phyloP scores from a whole-genome alignment of 2,329 filamentous ascomycete species.

The Aspergillus fumigatiaffinis region DNA sequence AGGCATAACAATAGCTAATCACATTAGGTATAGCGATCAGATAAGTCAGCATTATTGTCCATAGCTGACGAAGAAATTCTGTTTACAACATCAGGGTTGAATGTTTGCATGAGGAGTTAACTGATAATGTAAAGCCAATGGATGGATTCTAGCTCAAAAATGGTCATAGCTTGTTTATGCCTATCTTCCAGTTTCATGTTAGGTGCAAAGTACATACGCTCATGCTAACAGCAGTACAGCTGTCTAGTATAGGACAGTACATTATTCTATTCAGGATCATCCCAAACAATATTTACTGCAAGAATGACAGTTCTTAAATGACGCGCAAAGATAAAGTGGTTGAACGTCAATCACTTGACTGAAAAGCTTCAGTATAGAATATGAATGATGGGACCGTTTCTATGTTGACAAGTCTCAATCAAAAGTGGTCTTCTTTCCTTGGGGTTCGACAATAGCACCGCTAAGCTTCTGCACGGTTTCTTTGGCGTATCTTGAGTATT shows the following conservation, averaged over 20 bases:
- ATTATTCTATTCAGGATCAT: neutral
- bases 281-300: neutral
- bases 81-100: neutral
- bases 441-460: constrained; percentile 71
- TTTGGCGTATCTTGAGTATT: constrained; percentile 45
- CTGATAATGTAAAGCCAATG: neutral
- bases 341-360: neutral
- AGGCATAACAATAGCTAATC: neutral
- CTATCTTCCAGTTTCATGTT: neutral
- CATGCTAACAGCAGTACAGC: neutral
- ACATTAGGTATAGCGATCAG: neutral
- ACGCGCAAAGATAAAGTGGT: neutral
- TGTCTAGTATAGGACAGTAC: neutral
- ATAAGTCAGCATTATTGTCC: neutral
- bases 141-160: neutral
- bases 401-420: constrained; percentile 46
- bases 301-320: neutral
- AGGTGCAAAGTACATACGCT: neutral
- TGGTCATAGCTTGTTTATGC: neutral
- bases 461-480: constrained; percentile 63
- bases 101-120: neutral
- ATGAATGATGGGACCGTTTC: neutral
- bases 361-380: neutral
- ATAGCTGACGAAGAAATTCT: no score
- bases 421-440: constrained; percentile 80